Evolutionary conservation across 352 stramenopile species (phyloP).

Genomic region (Blastocystis sp.): DNA sequence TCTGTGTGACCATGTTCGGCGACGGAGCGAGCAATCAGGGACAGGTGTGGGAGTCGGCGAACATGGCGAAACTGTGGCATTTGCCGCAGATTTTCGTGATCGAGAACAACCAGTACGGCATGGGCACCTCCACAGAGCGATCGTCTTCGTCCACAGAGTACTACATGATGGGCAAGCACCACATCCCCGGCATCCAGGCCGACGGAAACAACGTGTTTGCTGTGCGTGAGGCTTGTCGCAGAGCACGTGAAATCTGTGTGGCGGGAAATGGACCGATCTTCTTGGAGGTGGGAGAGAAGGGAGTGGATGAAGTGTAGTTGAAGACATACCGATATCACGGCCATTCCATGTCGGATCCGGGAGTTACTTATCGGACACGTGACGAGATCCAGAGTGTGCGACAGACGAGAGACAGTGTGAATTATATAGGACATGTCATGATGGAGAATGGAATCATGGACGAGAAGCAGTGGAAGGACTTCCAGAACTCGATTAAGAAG

Average conservation of each 20-base stretch:
- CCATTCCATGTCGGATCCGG: constrained; percentile 99
- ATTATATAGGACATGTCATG: constrained; percentile 67
- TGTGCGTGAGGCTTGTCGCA: constrained; percentile 87
- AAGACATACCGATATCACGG: constrained; percentile 99
- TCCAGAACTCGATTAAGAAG: constrained; percentile 96
- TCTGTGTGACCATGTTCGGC: constrained; percentile 90
- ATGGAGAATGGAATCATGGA: constrained; percentile 92
- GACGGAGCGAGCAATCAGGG: constrained; percentile 98
- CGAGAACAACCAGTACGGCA: constrained; percentile 99
- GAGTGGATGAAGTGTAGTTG: constrained; percentile 69
- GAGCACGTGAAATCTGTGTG: constrained; percentile 88
- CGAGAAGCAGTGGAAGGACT: constrained; percentile 76
- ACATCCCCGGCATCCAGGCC: constrained; percentile 96
- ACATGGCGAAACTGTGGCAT: constrained; percentile 96
- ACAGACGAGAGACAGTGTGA: constrained; percentile 90
- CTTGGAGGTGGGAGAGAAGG: constrained; percentile 74
- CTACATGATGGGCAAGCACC: constrained; percentile 98
- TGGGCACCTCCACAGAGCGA: constrained; percentile 94
- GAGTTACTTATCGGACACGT: constrained; percentile 98
- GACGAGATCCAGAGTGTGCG: constrained; percentile 98
- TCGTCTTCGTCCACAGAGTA: constrained; percentile 93
- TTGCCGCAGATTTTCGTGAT: constrained; percentile 98
- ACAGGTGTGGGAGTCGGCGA: constrained; percentile 85
- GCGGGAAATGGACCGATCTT: constrained; percentile 96
- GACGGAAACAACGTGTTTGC: constrained; percentile 99